phyloP scores from a whole-genome alignment of 768 basidiomycete genomes.

The Pleurotus sapidus region DNA sequence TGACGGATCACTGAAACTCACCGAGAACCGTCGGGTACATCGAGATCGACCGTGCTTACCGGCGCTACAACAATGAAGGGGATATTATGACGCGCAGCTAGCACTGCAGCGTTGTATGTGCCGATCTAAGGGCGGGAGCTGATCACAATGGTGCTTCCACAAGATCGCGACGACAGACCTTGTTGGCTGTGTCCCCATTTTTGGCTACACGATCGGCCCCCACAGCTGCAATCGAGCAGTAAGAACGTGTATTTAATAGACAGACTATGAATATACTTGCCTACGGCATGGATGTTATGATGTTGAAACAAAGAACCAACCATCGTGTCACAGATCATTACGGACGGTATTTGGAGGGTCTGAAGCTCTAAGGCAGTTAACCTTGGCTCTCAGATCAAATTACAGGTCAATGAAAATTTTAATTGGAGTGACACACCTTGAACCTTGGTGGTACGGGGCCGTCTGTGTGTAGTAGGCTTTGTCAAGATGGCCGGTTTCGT shows the following conservation, averaged over 20 bases:
- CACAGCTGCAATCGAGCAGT: conserved; percentile 47
- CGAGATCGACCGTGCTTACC: conserved; percentile 87
- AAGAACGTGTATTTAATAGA: not conserved
- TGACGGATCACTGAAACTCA: conserved; percentile 30
- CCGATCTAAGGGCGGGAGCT: conserved; percentile 54
- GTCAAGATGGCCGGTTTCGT: conserved; percentile 72
- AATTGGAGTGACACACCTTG: conserved; percentile 39
- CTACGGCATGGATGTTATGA: conserved; percentile 76
- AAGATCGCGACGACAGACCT: conserved; percentile 33
- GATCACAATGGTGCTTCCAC: not conserved
- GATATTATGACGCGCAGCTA: conserved; percentile 83
- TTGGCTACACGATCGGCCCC: conserved; percentile 87
- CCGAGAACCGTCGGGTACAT: conserved; percentile 66
- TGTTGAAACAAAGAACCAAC: conserved; percentile 94
- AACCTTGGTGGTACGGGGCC: conserved; percentile 92
- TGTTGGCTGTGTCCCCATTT: conserved; percentile 98
- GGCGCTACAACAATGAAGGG: conserved; percentile 95
- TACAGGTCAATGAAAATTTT: no score
- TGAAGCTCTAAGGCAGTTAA: conserved; percentile 89
- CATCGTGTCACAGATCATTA: conserved; percentile 98
- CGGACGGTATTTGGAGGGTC: conserved; percentile 77
- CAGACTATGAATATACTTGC: conserved; percentile 34
- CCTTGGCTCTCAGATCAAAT: conserved; percentile 31
- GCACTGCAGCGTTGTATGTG: conserved; percentile 94
- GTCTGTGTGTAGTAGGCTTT: conserved; percentile 93